A percentile compares a stretch with the other conserved stretches of the same genome.
These are phyloP conservation scores for Castanea sativa DNA, from an alignment of 306 rosid species.

Conservation along the genomic window DNA sequence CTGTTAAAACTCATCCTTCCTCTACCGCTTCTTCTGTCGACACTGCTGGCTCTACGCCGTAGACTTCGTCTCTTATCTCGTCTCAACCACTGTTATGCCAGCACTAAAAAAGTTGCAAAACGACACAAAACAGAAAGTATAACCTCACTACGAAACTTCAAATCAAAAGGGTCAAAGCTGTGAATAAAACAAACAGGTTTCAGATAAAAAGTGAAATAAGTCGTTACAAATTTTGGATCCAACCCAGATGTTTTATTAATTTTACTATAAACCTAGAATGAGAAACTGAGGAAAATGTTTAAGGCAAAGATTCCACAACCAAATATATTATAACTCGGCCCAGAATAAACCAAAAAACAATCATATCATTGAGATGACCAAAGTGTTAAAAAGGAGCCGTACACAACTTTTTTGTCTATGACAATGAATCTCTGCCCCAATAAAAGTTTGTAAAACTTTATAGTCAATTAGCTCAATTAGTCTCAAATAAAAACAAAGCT, in stretches of 20 bases:
- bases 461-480: too few species aligned
- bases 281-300: slow-evolving; percentile 17
- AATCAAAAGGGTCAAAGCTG: slow-evolving; percentile 44
- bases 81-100: slow-evolving; percentile 22
- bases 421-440: background rate
- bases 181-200: slow-evolving; percentile 32
- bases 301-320: slow-evolving; percentile 40
- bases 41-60: too few species aligned
- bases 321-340: slow-evolving; percentile 20
- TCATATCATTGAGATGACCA: slow-evolving; percentile 36
- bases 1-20: too few species aligned
- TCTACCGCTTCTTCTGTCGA: too few species aligned
- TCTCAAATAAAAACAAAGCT: background rate
- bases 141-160: slow-evolving; percentile 40
- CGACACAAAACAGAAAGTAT: slow-evolving; percentile 28
- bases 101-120: slow-evolving; percentile 13
- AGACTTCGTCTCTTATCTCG: too few species aligned
- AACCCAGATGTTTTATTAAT: slow-evolving; percentile 24
- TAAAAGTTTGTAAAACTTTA: too few species aligned
- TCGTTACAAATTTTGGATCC: slow-evolving; percentile 36
- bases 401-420: background rate
- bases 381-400: slow-evolving; percentile 10
- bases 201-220: slow-evolving; percentile 25
- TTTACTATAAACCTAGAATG: background rate
- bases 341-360: slow-evolving; percentile 39